These are phyloP conservation scores for Tuber borchii DNA, from an alignment of 495 filamentous ascomycete genomes.

Conservation along the genomic window DNA sequence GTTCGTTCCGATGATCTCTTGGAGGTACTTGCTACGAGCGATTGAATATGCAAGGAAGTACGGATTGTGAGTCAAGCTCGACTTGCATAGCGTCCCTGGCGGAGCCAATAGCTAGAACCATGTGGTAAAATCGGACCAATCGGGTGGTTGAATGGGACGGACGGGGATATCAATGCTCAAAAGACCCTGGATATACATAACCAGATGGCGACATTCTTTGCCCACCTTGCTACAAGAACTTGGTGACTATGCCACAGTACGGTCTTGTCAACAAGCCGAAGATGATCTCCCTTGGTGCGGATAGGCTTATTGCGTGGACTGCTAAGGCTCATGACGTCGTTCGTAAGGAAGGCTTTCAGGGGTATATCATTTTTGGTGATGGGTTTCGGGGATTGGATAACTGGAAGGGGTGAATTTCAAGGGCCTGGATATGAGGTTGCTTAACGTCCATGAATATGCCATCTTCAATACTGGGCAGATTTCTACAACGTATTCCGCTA, in stretches of 20 bases:
- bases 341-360: constrained; percentile 60
- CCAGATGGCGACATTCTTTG: constrained; percentile 73
- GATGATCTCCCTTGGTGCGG: constrained; percentile 58
- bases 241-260: constrained; percentile 77
- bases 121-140: constrained; percentile 64
- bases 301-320: constrained; percentile 65
- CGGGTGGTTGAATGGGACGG: constrained; percentile 71
- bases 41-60: constrained; percentile 94
- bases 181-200: constrained; percentile 77
- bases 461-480: constrained; percentile 79
- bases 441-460: constrained; percentile 92
- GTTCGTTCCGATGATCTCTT: constrained; percentile 77
- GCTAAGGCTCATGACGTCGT: constrained; percentile 56
- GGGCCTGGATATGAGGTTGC: constrained; percentile 54
- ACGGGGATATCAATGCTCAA: constrained; percentile 59
- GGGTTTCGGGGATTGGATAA: constrained; percentile 74
- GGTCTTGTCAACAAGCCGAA: constrained; percentile 82
- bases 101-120: constrained; percentile 92
- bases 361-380: constrained; percentile 69
- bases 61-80: constrained; percentile 87
- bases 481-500: constrained; percentile 61
- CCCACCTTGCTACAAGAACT: constrained; percentile 73
- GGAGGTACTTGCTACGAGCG: constrained; percentile 86
- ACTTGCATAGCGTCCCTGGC: constrained; percentile 77
- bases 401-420: constrained; percentile 67